Conservation (phyloP, 2,329 filamentous ascomycete species). For the Phyllosticta capitalensis region DNA sequence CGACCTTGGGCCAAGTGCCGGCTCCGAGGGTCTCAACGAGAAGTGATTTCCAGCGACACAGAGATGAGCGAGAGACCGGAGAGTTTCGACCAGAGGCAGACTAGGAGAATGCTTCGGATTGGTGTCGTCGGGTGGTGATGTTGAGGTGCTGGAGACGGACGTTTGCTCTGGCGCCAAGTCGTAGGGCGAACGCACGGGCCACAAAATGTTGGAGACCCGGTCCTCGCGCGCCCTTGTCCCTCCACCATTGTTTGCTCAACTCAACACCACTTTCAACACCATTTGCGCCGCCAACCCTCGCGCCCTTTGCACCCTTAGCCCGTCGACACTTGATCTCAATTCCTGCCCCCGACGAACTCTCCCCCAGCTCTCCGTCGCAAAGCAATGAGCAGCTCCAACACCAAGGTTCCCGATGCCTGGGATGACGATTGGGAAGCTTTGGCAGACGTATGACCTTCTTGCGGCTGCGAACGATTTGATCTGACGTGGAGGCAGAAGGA, state of each 20-base stretch:
- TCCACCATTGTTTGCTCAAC: neutral
- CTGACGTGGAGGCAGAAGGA: constrained; percentile 21
- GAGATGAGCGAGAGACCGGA: too few relatives aligned
- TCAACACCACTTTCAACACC: neutral
- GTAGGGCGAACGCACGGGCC: neutral
- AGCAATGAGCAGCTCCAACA: neutral
- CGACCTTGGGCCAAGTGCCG: too few relatives aligned
- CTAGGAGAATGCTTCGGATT: too few relatives aligned
- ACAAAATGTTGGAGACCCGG: neutral
- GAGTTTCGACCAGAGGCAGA: too few relatives aligned
- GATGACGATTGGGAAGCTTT: constrained; percentile 81
- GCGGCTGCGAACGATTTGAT: constrained; percentile 8
- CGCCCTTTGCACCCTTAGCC: neutral
- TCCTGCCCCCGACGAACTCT: neutral
- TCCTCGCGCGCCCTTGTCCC: neutral
- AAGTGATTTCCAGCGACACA: too few relatives aligned
- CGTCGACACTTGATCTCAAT: neutral
- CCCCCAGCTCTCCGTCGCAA: neutral
- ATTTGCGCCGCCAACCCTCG: neutral
- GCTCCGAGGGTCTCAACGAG: too few relatives aligned
- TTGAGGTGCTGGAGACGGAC: neutral
- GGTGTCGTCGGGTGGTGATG: too few relatives aligned
- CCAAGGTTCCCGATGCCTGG: constrained; percentile 53
- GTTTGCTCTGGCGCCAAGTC: neutral
- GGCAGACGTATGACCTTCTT: constrained; percentile 51